Conservation (phyloP, 192 early-diverging fungal species). For the Coemansia sp. region DNA sequence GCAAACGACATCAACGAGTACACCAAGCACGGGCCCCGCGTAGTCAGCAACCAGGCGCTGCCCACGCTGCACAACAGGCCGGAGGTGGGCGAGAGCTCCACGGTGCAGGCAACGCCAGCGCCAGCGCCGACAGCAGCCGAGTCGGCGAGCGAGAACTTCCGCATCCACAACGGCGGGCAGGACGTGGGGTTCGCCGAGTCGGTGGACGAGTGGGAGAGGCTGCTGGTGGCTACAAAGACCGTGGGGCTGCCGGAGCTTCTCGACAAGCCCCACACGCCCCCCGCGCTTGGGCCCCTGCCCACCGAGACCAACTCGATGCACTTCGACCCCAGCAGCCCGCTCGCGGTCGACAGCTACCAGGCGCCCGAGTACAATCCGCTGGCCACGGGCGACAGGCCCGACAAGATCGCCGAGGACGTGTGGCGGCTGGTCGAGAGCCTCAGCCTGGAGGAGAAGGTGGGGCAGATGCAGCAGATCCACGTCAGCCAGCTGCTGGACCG, state of each 20-base stretch:
- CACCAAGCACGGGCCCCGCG: neutral
- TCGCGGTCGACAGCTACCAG: constrained; percentile 19
- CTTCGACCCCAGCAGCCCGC: constrained; percentile 18
- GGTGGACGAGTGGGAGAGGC: constrained; percentile 13
- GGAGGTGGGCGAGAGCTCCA: constrained; percentile 7
- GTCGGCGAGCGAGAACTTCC: neutral
- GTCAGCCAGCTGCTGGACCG: constrained; percentile 50
- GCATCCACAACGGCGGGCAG: neutral
- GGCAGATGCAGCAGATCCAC: constrained; percentile 69
- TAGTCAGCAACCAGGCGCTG: neutral
- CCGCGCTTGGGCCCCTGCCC: neutral
- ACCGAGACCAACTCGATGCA: neutral
- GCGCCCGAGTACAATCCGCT: constrained; percentile 1
- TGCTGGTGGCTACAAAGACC: constrained; percentile 31
- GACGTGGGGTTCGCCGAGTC: neutral
- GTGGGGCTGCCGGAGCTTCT: constrained; percentile 24
- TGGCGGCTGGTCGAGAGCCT: constrained; percentile 50
- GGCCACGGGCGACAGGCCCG: constrained; percentile 12
- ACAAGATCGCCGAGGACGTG: constrained; percentile 49
- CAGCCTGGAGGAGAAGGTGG: constrained; percentile 56
- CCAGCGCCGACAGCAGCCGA: neutral
- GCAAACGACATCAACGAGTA: neutral
- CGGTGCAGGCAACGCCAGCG: neutral
- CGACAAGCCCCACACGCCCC: neutral
- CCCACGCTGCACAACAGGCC: constrained; percentile 1